Percentiles rank a stretch among this genome's conserved stretches.
Evolutionary conservation across 106 monocot species (phyloP).

Genomic region (Dendrobium huoshanense): DNA sequence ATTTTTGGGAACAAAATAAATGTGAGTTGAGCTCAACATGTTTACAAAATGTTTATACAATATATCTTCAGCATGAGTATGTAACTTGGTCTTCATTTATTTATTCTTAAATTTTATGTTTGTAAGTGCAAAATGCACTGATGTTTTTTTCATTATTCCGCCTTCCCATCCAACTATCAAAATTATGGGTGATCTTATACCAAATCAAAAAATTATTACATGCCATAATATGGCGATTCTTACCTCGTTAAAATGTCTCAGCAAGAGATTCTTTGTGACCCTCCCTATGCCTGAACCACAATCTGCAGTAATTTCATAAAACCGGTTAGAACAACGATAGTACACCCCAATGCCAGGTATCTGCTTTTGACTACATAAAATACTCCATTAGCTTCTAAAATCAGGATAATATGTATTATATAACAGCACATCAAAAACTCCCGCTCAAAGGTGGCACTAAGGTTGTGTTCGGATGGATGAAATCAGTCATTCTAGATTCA

Average conservation of each 20-base stretch:
- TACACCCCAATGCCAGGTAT: background rate
- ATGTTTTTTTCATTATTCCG: too few species aligned
- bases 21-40: too few species aligned
- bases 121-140: too few species aligned
- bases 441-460: background rate
- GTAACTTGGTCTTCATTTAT: too few species aligned
- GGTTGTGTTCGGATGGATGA: background rate
- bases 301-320: constrained; percentile 44
- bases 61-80: too few species aligned
- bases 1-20: too few species aligned
- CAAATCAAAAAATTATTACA: background rate
- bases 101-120: too few species aligned
- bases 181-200: background rate
- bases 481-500: background rate
- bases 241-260: constrained; percentile 85
- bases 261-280: constrained; percentile 87
- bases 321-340: background rate
- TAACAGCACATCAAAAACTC: background rate
- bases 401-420: background rate
- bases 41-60: too few species aligned
- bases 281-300: constrained; percentile 97
- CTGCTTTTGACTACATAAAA: background rate
- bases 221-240: background rate
- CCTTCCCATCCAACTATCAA: background rate
- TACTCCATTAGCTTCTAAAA: background rate